phyloP scores from a whole-genome alignment of 441 rosid genomes.

The Euphorbia celastroides region DNA sequence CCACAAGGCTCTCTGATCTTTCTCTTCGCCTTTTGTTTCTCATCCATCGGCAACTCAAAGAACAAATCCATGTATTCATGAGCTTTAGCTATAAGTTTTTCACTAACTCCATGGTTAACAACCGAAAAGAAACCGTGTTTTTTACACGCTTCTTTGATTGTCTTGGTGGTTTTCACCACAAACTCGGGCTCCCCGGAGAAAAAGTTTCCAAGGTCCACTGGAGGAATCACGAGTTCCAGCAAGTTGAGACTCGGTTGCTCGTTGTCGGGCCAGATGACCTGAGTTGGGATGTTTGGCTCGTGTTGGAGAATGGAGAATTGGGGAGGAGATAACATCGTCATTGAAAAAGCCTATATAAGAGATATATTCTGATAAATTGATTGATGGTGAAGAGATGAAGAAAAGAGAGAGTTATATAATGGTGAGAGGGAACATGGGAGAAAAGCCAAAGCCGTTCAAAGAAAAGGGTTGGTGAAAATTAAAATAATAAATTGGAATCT shows the following conservation, averaged over 20 bases:
- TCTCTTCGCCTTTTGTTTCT: conserved; percentile 71
- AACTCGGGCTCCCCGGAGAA: conserved; percentile 43
- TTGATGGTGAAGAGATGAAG: not conserved
- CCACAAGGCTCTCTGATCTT: conserved; percentile 76
- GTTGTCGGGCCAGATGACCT: conserved; percentile 85
- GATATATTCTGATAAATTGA: not conserved
- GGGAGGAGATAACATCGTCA: conserved; percentile 21
- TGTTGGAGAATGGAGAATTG: conserved; percentile 52
- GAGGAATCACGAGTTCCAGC: conserved; percentile 62
- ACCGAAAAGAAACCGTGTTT: conserved; percentile 88
- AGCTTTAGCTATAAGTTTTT: conserved; percentile 52
- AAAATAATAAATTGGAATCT: conserved; percentile 14
- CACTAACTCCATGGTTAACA: conserved; percentile 71
- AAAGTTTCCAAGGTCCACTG: conserved; percentile 58
- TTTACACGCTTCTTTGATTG: conserved; percentile 64
- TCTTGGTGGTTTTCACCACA: conserved; percentile 37
- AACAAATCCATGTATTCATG: conserved; percentile 61
- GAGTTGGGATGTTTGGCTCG: conserved; percentile 51
- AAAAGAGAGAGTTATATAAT: not conserved
- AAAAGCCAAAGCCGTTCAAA: conserved; percentile 25
- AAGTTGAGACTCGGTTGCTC: conserved; percentile 51
- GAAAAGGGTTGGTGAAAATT: conserved; percentile 9
- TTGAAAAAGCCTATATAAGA: no score
- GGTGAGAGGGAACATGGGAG: conserved; percentile 13
- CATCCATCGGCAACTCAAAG: conserved; percentile 58